Percentiles rank a stretch among this genome's conserved stretches.
phyloP scores from a whole-genome alignment of 768 basidiomycete species.

The Lyophyllum semitale region DNA sequence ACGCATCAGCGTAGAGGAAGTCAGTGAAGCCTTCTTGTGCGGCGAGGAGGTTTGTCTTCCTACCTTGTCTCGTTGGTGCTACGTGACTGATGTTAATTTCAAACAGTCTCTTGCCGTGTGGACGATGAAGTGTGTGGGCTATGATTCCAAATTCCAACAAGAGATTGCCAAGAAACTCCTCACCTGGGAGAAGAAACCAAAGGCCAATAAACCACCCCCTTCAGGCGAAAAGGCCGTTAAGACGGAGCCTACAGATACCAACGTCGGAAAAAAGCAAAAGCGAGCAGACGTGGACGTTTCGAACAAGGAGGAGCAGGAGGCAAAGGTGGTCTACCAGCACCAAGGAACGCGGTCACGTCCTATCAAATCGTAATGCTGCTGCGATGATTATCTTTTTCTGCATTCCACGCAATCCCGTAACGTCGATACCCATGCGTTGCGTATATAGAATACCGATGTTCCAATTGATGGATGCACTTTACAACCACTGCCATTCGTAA shows the following conservation, averaged over 20 bases:
- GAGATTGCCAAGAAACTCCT: conserved; percentile 24
- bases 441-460: too few relatives aligned
- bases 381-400: too few relatives aligned
- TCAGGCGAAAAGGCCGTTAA: neutral
- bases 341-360: neutral
- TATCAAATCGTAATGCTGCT: neutral
- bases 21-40: conserved; percentile 24
- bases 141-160: conserved; percentile 36
- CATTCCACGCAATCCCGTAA: too few relatives aligned
- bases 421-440: too few relatives aligned
- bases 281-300: neutral
- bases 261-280: neutral
- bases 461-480: too few relatives aligned
- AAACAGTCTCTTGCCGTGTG: conserved; percentile 32
- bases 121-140: conserved; percentile 44
- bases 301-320: neutral
- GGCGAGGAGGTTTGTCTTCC: conserved; percentile 31
- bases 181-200: too few relatives aligned
- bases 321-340: neutral
- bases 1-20: conserved; percentile 26
- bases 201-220: neutral
- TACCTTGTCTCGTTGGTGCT: neutral
- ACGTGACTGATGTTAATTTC: neutral
- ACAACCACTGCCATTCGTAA: too few relatives aligned
- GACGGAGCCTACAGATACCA: neutral